phyloP scores from a whole-genome alignment of 306 rosid genomes.

The Pachyrhizus erosus region DNA sequence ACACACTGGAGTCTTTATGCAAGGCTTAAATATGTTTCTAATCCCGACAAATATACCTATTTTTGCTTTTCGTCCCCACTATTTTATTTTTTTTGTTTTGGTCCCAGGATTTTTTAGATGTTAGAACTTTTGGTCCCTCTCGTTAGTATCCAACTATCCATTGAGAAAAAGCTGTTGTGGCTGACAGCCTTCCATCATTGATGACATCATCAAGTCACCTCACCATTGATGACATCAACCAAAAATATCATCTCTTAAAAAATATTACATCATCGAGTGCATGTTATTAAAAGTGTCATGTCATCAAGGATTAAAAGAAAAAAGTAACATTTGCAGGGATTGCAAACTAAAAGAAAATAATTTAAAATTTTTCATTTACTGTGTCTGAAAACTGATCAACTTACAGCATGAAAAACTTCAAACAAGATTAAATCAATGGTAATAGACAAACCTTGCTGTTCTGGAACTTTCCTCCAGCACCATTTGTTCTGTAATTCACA shows the following conservation, averaged over 20 bases:
- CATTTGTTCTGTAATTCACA: conserved; percentile 72
- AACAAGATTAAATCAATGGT: conserved; percentile 36
- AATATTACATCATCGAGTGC: neutral
- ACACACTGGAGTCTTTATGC: neutral
- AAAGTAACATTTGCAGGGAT: neutral
- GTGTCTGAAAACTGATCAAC: conserved; percentile 8
- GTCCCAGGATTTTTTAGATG: neutral
- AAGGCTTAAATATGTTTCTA: neutral
- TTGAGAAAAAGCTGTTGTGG: neutral
- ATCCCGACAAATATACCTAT: neutral
- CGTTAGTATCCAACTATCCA: neutral
- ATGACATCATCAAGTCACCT: neutral
- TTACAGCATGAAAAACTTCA: conserved; percentile 39
- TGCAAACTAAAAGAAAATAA: neutral
- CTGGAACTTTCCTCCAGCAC: conserved; percentile 78
- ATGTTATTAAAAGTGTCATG: neutral
- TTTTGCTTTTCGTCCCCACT: neutral
- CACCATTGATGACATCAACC: neutral
- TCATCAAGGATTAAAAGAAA: neutral
- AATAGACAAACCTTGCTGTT: conserved; percentile 73
- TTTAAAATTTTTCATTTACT: neutral
- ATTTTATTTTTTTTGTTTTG: neutral
- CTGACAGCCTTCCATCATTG: neutral
- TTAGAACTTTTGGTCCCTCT: neutral
- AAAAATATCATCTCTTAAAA: too few species aligned